Percentiles rank a stretch among this genome's conserved stretches.
Conservation (phyloP, 169 alveolate species). For the Toxoplasma gondii region DNA sequence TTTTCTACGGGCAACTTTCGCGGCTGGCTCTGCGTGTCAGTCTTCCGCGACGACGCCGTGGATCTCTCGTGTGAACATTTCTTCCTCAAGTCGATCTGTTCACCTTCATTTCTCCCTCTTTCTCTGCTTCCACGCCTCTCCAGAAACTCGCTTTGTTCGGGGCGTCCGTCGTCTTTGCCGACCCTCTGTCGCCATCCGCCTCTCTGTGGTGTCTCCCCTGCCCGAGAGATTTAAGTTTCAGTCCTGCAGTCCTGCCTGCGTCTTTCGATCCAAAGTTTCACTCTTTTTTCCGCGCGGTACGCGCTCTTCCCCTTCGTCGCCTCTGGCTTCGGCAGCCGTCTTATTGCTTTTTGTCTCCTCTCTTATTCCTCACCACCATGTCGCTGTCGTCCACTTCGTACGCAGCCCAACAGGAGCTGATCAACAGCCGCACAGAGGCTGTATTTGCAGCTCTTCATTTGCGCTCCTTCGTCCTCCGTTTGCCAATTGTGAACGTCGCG, state of each 20-base stretch:
- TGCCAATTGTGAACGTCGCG: constrained; percentile 21
- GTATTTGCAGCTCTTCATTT: not conserved
- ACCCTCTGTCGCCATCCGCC: not conserved
- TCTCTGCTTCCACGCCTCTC: no score
- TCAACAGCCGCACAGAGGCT: constrained; percentile 30
- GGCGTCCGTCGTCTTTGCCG: not conserved
- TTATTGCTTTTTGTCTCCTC: not conserved
- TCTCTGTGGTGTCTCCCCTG: no score
- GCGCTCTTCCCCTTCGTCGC: no score
- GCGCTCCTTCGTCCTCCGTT: constrained; percentile 23
- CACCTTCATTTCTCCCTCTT: no score
- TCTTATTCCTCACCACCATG: not conserved
- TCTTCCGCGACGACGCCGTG: no score
- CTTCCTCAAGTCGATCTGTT: no score
- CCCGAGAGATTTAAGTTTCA: no score
- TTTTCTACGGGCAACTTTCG: no score
- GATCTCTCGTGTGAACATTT: no score
- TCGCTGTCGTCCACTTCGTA: constrained; percentile 7
- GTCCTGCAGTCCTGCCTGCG: no score
- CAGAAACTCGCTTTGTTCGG: not conserved
- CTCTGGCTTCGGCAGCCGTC: not conserved
- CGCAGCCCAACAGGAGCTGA: not conserved
- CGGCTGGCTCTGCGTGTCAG: no score
- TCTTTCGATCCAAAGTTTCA: not conserved
- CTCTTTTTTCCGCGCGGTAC: not conserved